phyloP scores from a whole-genome alignment of 2,329 filamentous ascomycete genomes.

The Xylariaceae sp. region DNA sequence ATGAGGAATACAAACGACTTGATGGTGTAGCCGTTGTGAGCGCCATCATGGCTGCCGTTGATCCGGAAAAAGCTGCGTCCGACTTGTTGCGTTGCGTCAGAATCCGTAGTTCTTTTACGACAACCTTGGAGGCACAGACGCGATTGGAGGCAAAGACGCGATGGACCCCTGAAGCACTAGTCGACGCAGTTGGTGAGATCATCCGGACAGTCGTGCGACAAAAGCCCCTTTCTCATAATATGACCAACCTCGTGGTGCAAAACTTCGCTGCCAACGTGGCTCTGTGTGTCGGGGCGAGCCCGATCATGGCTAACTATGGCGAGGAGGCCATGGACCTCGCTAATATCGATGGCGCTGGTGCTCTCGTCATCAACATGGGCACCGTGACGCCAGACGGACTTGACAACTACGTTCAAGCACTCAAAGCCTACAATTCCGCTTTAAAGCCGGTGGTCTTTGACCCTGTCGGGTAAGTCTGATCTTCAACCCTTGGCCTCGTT shows the following conservation, averaged over 20 bases:
- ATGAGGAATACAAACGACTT: constrained; percentile 35
- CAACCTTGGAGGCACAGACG: constrained; percentile 8
- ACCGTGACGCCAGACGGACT: constrained; percentile 75
- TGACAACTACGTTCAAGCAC: constrained; percentile 64
- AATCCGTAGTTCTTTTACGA: constrained; percentile 25
- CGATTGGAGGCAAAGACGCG: too few relatives aligned
- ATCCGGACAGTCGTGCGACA: constrained; percentile 56
- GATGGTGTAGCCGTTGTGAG: constrained; percentile 86
- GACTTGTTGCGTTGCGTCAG: constrained; percentile 54
- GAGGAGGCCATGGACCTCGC: constrained; percentile 79
- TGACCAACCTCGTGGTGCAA: constrained; percentile 95
- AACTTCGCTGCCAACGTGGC: constrained; percentile 93
- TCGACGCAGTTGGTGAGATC: constrained; percentile 37
- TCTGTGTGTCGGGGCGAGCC: constrained; percentile 75
- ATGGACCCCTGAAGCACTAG: constrained; percentile 22
- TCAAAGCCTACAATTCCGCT: constrained; percentile 73
- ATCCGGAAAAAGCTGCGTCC: constrained; percentile 59
- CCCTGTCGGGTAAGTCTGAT: constrained; percentile 64
- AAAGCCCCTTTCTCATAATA: constrained; percentile 83
- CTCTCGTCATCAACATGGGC: constrained; percentile 91
- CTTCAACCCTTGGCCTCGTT: not conserved
- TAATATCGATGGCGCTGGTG: constrained; percentile 66
- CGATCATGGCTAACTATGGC: constrained; percentile 89
- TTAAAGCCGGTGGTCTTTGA: constrained; percentile 77
- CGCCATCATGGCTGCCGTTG: constrained; percentile 69